These are phyloP conservation scores for Agroathelia rolfsii DNA, from an alignment of 1,284 basidiomycete species.

Conservation along the genomic window DNA sequence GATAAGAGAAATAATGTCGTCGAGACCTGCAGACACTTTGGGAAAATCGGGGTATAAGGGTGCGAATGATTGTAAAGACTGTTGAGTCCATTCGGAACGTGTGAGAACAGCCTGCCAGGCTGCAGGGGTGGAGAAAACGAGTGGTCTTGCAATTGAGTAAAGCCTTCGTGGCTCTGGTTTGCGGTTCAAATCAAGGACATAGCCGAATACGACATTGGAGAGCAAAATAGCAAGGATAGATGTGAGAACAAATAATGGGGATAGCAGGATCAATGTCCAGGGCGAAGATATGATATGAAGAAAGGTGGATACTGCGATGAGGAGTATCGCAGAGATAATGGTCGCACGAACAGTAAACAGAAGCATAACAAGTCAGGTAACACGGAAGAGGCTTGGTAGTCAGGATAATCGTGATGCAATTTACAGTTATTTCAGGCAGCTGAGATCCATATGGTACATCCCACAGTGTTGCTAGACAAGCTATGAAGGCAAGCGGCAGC, in stretches of 20 bases:
- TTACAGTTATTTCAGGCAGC: too few relatives aligned
- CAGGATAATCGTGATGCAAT: too few relatives aligned
- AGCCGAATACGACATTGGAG: conserved; percentile 43
- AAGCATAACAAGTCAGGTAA: too few relatives aligned
- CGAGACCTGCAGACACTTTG: conserved; percentile 55
- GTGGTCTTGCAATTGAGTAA: conserved; percentile 48
- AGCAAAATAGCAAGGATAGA: conserved; percentile 40
- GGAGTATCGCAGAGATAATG: too few relatives aligned
- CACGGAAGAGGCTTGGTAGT: too few relatives aligned
- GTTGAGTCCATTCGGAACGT: conserved; percentile 76
- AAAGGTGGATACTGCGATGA: conserved; percentile 41
- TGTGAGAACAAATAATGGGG: conserved; percentile 44
- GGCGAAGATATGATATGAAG: conserved; percentile 54
- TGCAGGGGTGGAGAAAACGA: conserved; percentile 81
- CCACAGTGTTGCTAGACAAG: too few relatives aligned
- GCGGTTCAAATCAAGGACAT: conserved; percentile 41
- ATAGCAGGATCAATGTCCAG: conserved; percentile 50
- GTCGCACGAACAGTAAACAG: too few relatives aligned
- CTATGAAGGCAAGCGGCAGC: too few relatives aligned
- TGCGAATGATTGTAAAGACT: conserved; percentile 49
- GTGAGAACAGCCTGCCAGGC: conserved; percentile 85
- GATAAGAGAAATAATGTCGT: conserved; percentile 71
- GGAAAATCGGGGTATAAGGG: conserved; percentile 53
- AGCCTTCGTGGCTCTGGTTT: conserved; percentile 26
- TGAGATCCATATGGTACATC: too few relatives aligned